Evolutionary conservation across 331 rosid species (phyloP).

Genomic region (Rhamnella rubrinervis): DNA sequence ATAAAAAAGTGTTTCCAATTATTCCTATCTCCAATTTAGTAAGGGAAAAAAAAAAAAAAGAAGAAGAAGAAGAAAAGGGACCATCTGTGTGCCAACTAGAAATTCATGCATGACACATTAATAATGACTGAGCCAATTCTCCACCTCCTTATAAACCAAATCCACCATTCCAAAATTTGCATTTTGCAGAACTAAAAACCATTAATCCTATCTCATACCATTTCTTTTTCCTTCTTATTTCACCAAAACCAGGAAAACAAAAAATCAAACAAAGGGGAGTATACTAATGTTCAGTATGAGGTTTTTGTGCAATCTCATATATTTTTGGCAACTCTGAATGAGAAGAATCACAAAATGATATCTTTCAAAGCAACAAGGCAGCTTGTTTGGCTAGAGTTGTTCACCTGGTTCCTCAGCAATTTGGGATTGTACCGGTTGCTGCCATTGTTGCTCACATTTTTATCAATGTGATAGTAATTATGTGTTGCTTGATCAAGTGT

Average conservation of each 20-base stretch:
- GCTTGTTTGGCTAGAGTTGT: not conserved
- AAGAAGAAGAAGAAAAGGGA: no score
- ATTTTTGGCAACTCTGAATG: constrained; percentile 4
- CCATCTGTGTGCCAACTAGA: no score
- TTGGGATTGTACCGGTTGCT: not conserved
- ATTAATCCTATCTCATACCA: no score
- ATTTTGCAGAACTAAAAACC: no score
- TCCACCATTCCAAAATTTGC: no score
- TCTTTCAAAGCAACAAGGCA: constrained; percentile 49
- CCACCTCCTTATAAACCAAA: no score
- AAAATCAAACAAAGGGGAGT: not conserved
- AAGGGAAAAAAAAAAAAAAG: no score
- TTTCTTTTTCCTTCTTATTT: not conserved
- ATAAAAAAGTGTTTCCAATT: no score
- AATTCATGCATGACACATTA: no score
- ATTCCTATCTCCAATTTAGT: no score
- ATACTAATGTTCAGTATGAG: not conserved
- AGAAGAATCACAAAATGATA: constrained; percentile 23
- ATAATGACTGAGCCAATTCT: no score
- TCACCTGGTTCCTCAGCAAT: constrained; percentile 20
- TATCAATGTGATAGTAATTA: constrained; percentile 27
- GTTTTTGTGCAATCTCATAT: not conserved
- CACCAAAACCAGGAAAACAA: not conserved
- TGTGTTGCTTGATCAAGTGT: constrained; percentile 42
- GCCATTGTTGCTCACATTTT: not conserved